Evolutionary conservation across 768 basidiomycete genomes (phyloP).

Genomic region (Lentinula detonsa): DNA sequence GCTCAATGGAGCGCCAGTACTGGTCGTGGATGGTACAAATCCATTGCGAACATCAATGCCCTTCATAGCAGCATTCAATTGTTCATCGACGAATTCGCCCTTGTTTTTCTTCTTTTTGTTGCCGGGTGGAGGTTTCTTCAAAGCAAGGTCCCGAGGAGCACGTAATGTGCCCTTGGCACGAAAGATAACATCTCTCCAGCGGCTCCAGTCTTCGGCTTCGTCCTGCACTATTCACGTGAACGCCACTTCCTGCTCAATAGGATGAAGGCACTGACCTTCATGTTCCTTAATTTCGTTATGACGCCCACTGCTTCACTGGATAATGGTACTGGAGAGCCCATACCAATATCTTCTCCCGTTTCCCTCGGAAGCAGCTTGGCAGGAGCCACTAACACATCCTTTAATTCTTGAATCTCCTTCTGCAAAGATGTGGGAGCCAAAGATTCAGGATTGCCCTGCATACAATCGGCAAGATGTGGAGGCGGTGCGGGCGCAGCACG

Average conservation of each 20-base stretch:
- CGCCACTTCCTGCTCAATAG: not conserved
- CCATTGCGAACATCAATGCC: not conserved
- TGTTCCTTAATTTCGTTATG: conserved; percentile 75
- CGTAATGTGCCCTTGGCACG: conserved; percentile 58
- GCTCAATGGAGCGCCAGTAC: not conserved
- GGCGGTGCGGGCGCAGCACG: conserved; percentile 59
- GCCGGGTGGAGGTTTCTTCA: conserved; percentile 52
- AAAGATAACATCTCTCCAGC: conserved; percentile 84
- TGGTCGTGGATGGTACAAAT: not conserved
- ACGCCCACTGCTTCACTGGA: conserved; percentile 70
- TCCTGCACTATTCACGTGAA: conserved; percentile 39
- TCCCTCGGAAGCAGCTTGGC: conserved; percentile 67
- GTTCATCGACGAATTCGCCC: conserved; percentile 27
- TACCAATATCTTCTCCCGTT: conserved; percentile 82
- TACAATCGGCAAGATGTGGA: conserved; percentile 32
- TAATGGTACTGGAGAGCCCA: conserved; percentile 79
- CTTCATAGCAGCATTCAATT: conserved; percentile 12
- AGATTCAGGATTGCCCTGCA: conserved; percentile 42
- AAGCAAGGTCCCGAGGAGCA: conserved; percentile 33
- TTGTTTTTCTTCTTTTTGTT: conserved; percentile 56
- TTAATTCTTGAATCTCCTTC: not conserved
- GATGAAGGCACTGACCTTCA: conserved; percentile 52
- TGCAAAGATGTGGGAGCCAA: conserved; percentile 13
- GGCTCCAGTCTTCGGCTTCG: conserved; percentile 82
- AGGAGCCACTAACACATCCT: conserved; percentile 1